Conservation (phyloP, 2,329 filamentous ascomycete species). For the Chrysoporthe deuterocubensis region DNA sequence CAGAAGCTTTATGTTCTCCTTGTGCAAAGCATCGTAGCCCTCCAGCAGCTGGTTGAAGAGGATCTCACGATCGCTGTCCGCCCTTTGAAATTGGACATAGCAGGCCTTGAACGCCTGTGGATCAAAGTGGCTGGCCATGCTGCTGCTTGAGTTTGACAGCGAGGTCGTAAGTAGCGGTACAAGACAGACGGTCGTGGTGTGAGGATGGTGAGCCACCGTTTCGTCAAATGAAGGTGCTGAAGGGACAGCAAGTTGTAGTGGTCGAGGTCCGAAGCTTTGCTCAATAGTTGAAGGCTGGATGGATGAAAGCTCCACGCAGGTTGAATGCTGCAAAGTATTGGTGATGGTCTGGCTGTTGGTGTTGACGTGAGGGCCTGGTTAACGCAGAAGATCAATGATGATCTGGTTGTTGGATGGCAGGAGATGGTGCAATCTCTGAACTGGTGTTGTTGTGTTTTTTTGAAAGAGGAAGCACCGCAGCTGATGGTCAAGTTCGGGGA, state of each 20-base stretch:
- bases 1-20: constrained; percentile 5
- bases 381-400: background rate
- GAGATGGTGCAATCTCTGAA: background rate
- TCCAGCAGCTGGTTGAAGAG: constrained; percentile 23
- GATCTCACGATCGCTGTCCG: constrained; percentile 24
- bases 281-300: background rate
- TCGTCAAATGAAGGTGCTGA: too few species aligned
- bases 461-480: background rate
- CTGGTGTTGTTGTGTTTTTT: background rate
- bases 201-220: too few species aligned
- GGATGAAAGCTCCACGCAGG: background rate
- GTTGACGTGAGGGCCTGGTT: background rate
- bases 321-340: background rate
- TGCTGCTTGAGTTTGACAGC: background rate
- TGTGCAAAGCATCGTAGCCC: constrained; percentile 20
- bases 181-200: background rate
- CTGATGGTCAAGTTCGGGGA: background rate
- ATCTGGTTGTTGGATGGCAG: background rate
- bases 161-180: background rate
- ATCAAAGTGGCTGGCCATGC: constrained; percentile 19
- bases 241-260: background rate
- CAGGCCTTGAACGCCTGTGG: constrained; percentile 26
- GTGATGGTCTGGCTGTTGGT: background rate
- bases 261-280: background rate
- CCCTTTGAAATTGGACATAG: constrained; percentile 21